Base-by-base conservation (phyloP, 2,329 filamentous ascomycete species). In the Aspergillus tanneri region DNA sequence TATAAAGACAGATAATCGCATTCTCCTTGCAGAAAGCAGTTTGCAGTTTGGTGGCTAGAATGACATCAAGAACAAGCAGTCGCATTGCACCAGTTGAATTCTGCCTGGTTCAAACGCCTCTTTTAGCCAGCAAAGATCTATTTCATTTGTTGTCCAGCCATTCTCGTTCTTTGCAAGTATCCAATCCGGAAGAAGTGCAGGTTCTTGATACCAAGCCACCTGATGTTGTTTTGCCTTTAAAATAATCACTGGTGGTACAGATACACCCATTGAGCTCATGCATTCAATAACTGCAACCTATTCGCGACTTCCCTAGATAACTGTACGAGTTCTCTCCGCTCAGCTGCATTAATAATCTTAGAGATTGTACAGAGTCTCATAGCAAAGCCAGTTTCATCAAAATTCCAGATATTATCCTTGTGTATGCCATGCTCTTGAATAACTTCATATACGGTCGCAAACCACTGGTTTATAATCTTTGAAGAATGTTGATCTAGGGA, bases 211-310 rank as follows among this genome's bases (percentile, higher is more conserved):
- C 8, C 6, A 28, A n/a, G 2, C 25, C 10, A n/a, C 25, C 2
- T 28, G 25, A 11, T 28, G 6, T 4, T 4, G 1, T 10, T n/a
- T 28, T 28, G 25, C 25, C n/a, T 28, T 39, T 47, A 32, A 50
- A 27, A 35, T n/a, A 18, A 28, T 28, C 1, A 28, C 7, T 28
- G 25, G 25, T n/a, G 8, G 8, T 28, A 28, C 11, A 25, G 5
- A 11, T 25, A 25, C 24, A 25, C 24, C 24, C 11, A n/a, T 25
- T 25, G 7, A 28, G 10, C 25, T 5, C 3, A 28, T 28, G 10
- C 3, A 11, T 43, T 50, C n/a, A 44, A 53, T 50, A 27, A 46
- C 27, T 30, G 25, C 43, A 27, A 53, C 37, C 37, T 37, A 53
- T 50, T 53, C 24, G 35, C 32, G 21, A 35, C 43, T 49, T 9